A percentile compares a stretch with the other conserved stretches of the same genome.
These are phyloP conservation scores for Nitzschia sp. DNA, from an alignment of 108 stramenopile species.

Conservation along the genomic window DNA sequence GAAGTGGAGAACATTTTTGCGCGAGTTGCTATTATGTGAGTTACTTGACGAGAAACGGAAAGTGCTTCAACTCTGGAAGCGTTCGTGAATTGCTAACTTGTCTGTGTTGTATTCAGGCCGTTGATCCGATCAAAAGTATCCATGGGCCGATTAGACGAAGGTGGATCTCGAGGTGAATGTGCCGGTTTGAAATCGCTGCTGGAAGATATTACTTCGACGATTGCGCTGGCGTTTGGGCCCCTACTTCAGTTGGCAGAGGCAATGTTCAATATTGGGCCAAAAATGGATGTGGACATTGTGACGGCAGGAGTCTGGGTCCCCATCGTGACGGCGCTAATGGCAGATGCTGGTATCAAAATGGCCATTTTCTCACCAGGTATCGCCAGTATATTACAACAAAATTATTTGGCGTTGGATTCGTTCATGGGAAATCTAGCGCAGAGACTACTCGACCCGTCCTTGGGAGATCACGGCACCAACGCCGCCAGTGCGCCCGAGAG, in stretches of 20 bases:
- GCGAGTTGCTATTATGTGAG: constrained; percentile 82
- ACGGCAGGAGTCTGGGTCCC: constrained; percentile 90
- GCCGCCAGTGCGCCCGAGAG: constrained; percentile 31
- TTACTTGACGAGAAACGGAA: too few species aligned
- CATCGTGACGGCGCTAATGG: constrained; percentile 84
- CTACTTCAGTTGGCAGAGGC: constrained; percentile 66
- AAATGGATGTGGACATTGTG: constrained; percentile 77
- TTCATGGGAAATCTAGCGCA: constrained; percentile 72
- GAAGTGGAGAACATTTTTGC: constrained; percentile 88
- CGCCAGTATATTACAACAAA: constrained; percentile 82
- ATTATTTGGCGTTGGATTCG: constrained; percentile 77
- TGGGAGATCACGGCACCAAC: background rate
- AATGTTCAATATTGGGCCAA: constrained; percentile 57
- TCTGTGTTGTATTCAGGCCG: constrained; percentile 40
- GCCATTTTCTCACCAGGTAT: constrained; percentile 92
- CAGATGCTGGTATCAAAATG: constrained; percentile 86
- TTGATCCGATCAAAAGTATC: constrained; percentile 80
- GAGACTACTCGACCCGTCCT: constrained; percentile 37
- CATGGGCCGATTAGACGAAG: constrained; percentile 87
- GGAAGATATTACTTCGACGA: constrained; percentile 65
- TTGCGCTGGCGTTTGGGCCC: constrained; percentile 61
- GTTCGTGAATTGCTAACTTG: background rate
- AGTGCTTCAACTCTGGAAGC: background rate
- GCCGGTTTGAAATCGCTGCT: constrained; percentile 74
- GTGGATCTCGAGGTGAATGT: constrained; percentile 89